Evolutionary conservation across 306 rosid genomes (phyloP).

Genomic region (Dalbergia cultrata): DNA sequence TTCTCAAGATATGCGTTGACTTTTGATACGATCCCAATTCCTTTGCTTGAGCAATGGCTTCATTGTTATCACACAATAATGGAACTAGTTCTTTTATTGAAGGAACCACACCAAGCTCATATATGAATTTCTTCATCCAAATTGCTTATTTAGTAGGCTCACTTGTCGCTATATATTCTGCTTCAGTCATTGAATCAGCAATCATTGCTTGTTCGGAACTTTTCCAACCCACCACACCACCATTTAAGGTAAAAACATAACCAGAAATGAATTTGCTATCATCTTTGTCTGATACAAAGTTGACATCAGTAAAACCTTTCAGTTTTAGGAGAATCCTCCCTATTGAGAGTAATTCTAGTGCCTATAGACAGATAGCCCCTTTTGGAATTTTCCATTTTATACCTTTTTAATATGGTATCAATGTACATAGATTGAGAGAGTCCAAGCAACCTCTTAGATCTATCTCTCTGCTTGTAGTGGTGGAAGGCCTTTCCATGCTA

Average conservation of each 20-base stretch:
- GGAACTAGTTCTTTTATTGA: background rate
- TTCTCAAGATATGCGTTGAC: background rate
- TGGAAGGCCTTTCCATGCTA: no score
- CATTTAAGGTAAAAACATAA: background rate
- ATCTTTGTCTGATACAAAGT: background rate
- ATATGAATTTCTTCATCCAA: background rate
- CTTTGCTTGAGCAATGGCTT: background rate
- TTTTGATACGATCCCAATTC: background rate
- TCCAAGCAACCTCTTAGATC: background rate
- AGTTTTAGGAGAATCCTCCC: background rate
- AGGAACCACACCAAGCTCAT: conserved; percentile 8
- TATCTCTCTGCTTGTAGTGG: background rate
- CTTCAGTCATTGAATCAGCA: background rate
- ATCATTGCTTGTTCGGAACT: background rate
- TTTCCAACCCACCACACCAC: background rate
- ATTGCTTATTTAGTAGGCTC: background rate
- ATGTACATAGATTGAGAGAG: background rate
- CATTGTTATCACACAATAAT: background rate
- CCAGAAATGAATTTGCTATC: background rate
- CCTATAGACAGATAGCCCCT: background rate
- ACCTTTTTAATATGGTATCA: conserved; percentile 3
- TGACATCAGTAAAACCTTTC: background rate
- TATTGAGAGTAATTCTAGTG: background rate
- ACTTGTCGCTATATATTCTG: background rate
- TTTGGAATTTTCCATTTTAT: background rate